phyloP scores from a whole-genome alignment of 441 rosid genomes.

The Erodium trifolium region DNA sequence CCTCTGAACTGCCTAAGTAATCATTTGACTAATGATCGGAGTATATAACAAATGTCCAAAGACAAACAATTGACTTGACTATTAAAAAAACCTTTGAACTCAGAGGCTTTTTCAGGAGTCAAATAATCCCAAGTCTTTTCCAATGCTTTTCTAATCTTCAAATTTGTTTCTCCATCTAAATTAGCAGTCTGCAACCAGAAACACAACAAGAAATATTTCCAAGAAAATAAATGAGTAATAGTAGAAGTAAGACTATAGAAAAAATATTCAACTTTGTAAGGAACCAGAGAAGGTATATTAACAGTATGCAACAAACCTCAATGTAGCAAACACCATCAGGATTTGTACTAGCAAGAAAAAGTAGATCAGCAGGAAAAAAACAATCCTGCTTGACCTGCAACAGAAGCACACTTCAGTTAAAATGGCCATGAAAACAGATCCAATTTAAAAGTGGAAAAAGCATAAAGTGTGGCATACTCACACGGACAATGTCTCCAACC shows the following conservation, averaged over 20 bases:
- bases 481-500: slow-evolving; percentile 95
- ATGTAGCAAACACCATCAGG: slow-evolving; percentile 92
- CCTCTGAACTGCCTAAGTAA: too few species aligned
- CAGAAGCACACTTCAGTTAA: slow-evolving; percentile 16
- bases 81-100: slow-evolving; percentile 61
- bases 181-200: slow-evolving; percentile 75
- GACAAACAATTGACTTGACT: not conserved
- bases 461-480: slow-evolving; percentile 26
- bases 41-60: not conserved
- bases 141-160: slow-evolving; percentile 94
- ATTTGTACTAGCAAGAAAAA: slow-evolving; percentile 83
- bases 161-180: slow-evolving; percentile 98
- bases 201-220: too few species aligned
- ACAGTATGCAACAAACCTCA: slow-evolving; percentile 51
- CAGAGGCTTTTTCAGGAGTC: slow-evolving; percentile 74
- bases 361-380: slow-evolving; percentile 94
- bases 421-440: not conserved
- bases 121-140: slow-evolving; percentile 98
- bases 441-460: slow-evolving; percentile 3
- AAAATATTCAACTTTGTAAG: slow-evolving; percentile 3
- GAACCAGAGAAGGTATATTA: not conserved
- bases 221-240: not conserved
- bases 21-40: too few species aligned
- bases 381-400: slow-evolving; percentile 89
- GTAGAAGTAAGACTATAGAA: not conserved